These are phyloP conservation scores for Russula foetens DNA, from an alignment of 768 basidiomycete genomes.

Conservation along the genomic window DNA sequence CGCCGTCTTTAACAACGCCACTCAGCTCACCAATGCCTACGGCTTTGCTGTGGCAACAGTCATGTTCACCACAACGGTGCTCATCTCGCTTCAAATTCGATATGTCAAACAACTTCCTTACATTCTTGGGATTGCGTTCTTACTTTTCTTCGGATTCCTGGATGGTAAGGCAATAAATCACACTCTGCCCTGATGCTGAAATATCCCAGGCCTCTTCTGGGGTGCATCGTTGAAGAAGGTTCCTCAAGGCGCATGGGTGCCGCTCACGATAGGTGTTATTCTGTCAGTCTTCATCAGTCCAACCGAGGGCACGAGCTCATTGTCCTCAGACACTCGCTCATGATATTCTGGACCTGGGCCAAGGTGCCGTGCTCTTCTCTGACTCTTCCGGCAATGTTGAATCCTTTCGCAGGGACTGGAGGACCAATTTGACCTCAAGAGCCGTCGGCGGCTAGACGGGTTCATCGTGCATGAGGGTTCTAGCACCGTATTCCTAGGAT, in stretches of 20 bases:
- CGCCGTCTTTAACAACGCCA: constrained; percentile 45
- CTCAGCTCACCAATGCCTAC: constrained; percentile 50
- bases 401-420: constrained; percentile 36
- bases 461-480: constrained; percentile 36
- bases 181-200: not conserved
- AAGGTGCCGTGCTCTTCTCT: constrained; percentile 29
- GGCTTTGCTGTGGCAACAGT: constrained; percentile 60
- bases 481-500: constrained; percentile 7
- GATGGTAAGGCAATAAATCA: constrained; percentile 34
- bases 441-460: constrained; percentile 45
- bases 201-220: constrained; percentile 43
- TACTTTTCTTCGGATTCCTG: constrained; percentile 52
- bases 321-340: constrained; percentile 32
- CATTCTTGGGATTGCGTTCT: constrained; percentile 37
- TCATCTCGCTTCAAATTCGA: constrained; percentile 49
- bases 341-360: constrained; percentile 63
- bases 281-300: constrained; percentile 29
- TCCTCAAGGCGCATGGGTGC: constrained; percentile 60
- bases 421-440: constrained; percentile 49
- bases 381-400: not conserved
- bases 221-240: constrained; percentile 55
- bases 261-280: constrained; percentile 46
- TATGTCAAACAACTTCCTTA: constrained; percentile 45
- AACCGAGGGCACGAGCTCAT: not conserved
- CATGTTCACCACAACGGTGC: constrained; percentile 51